These are phyloP conservation scores for Phaeophleospora eucalypticola DNA, from an alignment of 2,329 filamentous ascomycete species.

Conservation along the genomic window DNA sequence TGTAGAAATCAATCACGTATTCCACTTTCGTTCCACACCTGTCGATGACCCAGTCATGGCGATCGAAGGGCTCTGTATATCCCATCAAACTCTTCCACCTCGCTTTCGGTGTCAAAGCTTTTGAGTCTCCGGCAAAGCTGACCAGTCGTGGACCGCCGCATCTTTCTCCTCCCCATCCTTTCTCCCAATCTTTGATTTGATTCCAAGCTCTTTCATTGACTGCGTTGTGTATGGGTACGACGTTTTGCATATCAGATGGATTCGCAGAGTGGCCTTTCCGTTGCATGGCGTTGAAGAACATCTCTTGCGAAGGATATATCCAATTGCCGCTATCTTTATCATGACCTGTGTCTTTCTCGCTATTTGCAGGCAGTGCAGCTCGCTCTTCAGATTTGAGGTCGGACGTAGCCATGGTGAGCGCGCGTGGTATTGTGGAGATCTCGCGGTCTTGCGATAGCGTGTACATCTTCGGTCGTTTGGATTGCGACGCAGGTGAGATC, in stretches of 20 bases:
- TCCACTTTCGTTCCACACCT: slow-evolving; percentile 80
- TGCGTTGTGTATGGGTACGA: slow-evolving; percentile 96
- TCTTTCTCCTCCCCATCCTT: slow-evolving; percentile 56
- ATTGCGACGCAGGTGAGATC: slow-evolving; percentile 17
- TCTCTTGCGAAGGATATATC: slow-evolving; percentile 94
- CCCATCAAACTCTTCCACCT: slow-evolving; percentile 74
- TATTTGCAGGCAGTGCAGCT: slow-evolving; percentile 54
- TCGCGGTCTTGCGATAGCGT: slow-evolving; percentile 64
- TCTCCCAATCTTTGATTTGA: slow-evolving; percentile 88
- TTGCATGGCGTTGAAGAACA: slow-evolving; percentile 97
- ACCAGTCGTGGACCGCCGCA: slow-evolving; percentile 78
- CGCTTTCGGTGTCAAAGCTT: slow-evolving; percentile 72
- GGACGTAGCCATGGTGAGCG: slow-evolving; percentile 26
- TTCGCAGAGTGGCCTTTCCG: slow-evolving; percentile 75
- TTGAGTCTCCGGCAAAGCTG: slow-evolving; percentile 68
- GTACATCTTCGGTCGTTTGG: slow-evolving; percentile 30
- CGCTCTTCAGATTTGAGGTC: slow-evolving; percentile 35
- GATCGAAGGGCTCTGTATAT: slow-evolving; percentile 88
- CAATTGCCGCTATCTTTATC: slow-evolving; percentile 75
- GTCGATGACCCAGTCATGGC: slow-evolving; percentile 96
- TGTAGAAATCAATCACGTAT: slow-evolving; percentile 98
- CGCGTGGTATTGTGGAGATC: slow-evolving; percentile 68
- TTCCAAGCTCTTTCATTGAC: slow-evolving; percentile 96
- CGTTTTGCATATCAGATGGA: slow-evolving; percentile 76
- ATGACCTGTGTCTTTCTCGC: slow-evolving; percentile 71